Percentiles rank a stretch among this genome's conserved stretches.
These are phyloP conservation scores for Amanita exitialis DNA, from an alignment of 768 basidiomycete species.

Conservation along the genomic window DNA sequence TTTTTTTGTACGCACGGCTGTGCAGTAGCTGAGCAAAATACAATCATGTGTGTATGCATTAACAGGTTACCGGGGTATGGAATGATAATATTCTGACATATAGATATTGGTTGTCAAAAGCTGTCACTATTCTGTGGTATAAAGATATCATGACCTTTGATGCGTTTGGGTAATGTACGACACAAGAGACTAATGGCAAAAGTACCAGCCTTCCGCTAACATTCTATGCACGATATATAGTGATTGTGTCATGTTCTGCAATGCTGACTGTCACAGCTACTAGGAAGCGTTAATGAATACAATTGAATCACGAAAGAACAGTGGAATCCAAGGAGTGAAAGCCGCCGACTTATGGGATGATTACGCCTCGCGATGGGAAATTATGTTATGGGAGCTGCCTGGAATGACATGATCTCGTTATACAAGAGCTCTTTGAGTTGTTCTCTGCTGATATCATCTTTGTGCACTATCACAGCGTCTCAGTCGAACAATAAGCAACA, in stretches of 20 bases:
- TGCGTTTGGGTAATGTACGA: background rate
- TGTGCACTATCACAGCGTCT: conserved; percentile 53
- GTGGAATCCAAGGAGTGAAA: background rate
- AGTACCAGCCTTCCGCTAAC: background rate
- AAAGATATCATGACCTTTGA: background rate
- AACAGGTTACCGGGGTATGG: too few relatives aligned
- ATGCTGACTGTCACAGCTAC: background rate
- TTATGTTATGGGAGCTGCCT: conserved; percentile 42
- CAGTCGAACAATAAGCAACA: background rate
- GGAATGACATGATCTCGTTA: conserved; percentile 91
- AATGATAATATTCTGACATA: too few relatives aligned
- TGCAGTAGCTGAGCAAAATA: background rate
- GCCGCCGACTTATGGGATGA: background rate
- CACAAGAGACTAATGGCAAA: background rate
- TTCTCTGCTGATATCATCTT: conserved; percentile 92
- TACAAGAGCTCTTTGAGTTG: conserved; percentile 92
- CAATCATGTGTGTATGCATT: background rate
- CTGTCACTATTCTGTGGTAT: background rate
- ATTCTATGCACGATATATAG: background rate
- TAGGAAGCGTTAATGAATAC: background rate
- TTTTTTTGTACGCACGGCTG: background rate
- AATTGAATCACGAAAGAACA: background rate
- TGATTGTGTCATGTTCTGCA: background rate
- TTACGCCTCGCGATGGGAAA: background rate
- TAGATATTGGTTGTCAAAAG: background rate